phyloP scores from a whole-genome alignment of 192 early-diverging fungal genomes.

The Mortierella alpina region DNA sequence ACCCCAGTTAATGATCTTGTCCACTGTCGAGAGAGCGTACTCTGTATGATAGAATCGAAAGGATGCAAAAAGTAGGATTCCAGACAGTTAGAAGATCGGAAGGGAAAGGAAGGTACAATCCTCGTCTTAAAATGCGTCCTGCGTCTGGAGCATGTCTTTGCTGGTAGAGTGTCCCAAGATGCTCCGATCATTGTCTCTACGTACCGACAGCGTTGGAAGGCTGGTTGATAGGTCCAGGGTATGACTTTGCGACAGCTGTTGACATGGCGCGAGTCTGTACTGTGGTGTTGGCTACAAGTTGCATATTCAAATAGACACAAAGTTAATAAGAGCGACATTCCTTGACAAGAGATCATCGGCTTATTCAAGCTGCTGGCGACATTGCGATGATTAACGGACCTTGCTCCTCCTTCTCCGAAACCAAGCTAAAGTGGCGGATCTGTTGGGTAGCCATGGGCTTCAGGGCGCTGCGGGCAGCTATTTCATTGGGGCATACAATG shows the following conservation, averaged over 20 bases:
- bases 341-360: background rate
- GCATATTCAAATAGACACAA: background rate
- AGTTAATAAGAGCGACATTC: background rate
- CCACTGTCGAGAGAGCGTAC: slow-evolving; percentile 89
- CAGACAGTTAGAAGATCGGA: too few relatives aligned
- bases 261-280: slow-evolving; percentile 48
- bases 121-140: background rate
- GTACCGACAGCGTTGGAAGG: slow-evolving; percentile 53
- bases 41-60: slow-evolving; percentile 56
- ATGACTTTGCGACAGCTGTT: slow-evolving; percentile 53
- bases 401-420: slow-evolving; percentile 53
- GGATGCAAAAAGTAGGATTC: background rate
- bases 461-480: slow-evolving; percentile 49
- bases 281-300: slow-evolving; percentile 18
- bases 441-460: slow-evolving; percentile 51
- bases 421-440: slow-evolving; percentile 50
- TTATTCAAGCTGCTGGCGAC: background rate
- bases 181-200: background rate
- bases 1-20: slow-evolving; percentile 93
- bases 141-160: background rate
- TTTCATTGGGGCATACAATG: background rate
- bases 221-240: slow-evolving; percentile 50
- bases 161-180: background rate
- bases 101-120: too few relatives aligned
- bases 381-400: slow-evolving; percentile 16